Base-by-base conservation (phyloP, 2,329 filamentous ascomycete species). In the Phyllosticta paracitricarpa region DNA sequence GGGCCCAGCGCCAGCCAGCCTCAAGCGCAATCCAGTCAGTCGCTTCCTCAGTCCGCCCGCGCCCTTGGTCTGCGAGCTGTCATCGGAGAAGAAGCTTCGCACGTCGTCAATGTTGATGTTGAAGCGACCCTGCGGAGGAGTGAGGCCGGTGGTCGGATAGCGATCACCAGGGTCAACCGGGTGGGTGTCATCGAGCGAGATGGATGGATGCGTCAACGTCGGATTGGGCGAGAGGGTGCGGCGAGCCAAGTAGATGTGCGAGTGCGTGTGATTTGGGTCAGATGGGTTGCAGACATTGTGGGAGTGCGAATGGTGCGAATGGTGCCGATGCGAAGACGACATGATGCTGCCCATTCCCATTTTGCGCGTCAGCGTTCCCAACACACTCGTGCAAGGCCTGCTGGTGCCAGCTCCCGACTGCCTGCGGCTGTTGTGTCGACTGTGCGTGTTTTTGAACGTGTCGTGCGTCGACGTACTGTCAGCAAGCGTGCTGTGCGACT, bases 111-210 rank as follows among this genome's bases (percentile, higher is more conserved):
- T 66, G 57, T 75, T 72, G 61, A 78, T 66, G 58, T 75, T 72
- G 61, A 68, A 68, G 33, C 71, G 68, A n/a, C 40, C 40, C 17
- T 69, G 66, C 10, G 78, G 78, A 53, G 77, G 75, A 19, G 72
- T 75, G 33, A 79, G 69, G 55, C 73, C 74, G 58, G 76, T 77
- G 9, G 76, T 78, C 26, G 78, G 78, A 65, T 81, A 81, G 26
- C 78, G 76, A 62, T 80, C 78, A 51, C 78, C 78, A 28, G 60
- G 60, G 24, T 62, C 60, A 33, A 58, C 56, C n/a, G 60, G 51
- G 10, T 9, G 28, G 48, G 26, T 54, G 10, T 62, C 60, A 4
- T 57, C 54, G 7, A 61, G 40, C 3, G 55, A 57, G 4, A 57
- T 28, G 51, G 51, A 54, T 10, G 52, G 52, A 12, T 54, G 22